These are phyloP conservation scores for Paramarasmius palmivorus DNA, from an alignment of 1,284 basidiomycete genomes.

Conservation along the genomic window DNA sequence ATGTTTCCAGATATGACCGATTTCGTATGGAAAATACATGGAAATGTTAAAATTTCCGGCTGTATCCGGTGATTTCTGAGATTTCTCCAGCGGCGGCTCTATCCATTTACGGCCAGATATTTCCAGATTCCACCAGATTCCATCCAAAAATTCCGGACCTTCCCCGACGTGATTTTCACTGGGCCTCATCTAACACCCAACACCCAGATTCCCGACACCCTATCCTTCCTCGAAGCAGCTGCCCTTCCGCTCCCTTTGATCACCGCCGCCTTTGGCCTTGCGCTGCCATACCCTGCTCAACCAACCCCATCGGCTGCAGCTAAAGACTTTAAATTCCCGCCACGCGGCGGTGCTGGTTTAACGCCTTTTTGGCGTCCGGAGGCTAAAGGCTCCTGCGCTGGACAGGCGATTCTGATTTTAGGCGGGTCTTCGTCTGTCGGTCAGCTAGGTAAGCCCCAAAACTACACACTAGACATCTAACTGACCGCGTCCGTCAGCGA, in stretches of 20 bases:
- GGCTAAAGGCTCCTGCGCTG: conserved; percentile 28
- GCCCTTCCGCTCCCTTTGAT: neutral
- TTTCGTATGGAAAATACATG: no score
- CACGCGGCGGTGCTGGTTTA: conserved; percentile 31
- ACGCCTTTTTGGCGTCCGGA: conserved; percentile 28
- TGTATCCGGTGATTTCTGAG: no score
- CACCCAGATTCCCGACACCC: neutral
- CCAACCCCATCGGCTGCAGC: neutral
- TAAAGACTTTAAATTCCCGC: conserved; percentile 25
- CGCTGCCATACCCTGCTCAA: neutral
- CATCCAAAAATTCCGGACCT: no score
- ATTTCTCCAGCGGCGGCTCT: no score
- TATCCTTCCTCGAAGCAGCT: conserved; percentile 28
- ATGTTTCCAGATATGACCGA: no score
- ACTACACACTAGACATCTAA: neutral
- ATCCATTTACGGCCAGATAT: no score
- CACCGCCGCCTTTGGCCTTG: neutral
- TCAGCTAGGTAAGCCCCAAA: conserved; percentile 25
- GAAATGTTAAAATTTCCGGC: no score
- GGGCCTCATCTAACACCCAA: no score
- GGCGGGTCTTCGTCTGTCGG: conserved; percentile 29
- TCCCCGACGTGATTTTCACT: no score
- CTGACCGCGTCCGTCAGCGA: neutral
- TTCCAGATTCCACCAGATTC: no score
- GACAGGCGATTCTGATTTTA: conserved; percentile 23